Evolutionary conservation across 1,139 yeast species (phyloP).

Genomic region (Taphrina flavorubra): DNA sequence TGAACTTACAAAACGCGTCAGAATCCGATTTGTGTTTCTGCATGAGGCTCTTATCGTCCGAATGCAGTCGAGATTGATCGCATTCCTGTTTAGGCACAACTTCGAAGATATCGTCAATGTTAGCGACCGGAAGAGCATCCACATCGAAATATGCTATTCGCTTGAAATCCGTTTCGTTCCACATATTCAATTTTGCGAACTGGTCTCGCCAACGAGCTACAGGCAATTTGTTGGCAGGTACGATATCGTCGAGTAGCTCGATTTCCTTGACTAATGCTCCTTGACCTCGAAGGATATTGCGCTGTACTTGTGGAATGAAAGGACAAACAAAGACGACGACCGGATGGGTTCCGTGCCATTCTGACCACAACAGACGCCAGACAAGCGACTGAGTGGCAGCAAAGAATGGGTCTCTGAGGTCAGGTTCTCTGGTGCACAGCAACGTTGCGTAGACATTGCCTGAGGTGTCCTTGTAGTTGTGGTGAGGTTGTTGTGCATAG

Average conservation of each 20-base stretch:
- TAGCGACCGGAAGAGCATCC: conserved; percentile 71
- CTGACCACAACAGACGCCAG: conserved; percentile 36
- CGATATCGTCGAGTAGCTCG: conserved; percentile 22
- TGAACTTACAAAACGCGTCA: conserved; percentile 17
- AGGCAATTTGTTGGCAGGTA: conserved; percentile 16
- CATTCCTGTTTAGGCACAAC: conserved; percentile 41
- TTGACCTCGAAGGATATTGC: conserved; percentile 32
- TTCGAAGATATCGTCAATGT: conserved; percentile 56
- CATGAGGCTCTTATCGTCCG: conserved; percentile 10
- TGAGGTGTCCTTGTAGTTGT: conserved; percentile 9
- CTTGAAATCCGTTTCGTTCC: conserved; percentile 67
- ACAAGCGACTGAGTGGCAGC: conserved; percentile 31
- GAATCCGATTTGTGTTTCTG: background rate
- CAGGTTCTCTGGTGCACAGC: conserved; percentile 33
- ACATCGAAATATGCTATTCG: conserved; percentile 77
- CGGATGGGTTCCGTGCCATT: conserved; percentile 18
- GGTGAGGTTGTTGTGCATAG: conserved; percentile 16
- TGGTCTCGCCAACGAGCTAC: conserved; percentile 33
- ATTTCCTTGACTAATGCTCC: conserved; percentile 38
- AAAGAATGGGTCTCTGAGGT: conserved; percentile 24
- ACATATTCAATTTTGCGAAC: conserved; percentile 54
- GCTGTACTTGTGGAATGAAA: conserved; percentile 20
- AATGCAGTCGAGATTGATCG: background rate
- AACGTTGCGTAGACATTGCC: conserved; percentile 22
- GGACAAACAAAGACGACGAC: conserved; percentile 28